Base-by-base conservation (phyloP, 306 rosid species). In the Vigna hirtella region DNA sequence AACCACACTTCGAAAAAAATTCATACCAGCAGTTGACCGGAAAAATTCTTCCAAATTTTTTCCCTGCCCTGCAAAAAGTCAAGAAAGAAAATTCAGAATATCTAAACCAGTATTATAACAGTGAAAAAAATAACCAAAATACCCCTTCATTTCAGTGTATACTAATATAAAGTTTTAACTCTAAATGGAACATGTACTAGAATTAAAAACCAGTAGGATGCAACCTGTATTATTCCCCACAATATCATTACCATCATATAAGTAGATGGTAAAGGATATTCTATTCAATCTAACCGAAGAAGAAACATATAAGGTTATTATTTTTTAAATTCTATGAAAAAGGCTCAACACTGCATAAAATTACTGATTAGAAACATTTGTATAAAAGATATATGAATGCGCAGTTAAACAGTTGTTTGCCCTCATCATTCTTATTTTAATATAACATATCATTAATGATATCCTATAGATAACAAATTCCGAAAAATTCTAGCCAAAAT, bases 41-140 rank as follows among this genome's bases (percentile, higher is more conserved):
- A 93, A 93, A 87, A 93, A 93, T 81, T 93, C 98, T 26, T 87
- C 92, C 87, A 93, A 81, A 81, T 89, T 88, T 83, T 88, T 91
- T 28, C 87, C 97, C 78, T 91, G 97, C 76, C 85, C 96, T 93
- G 93, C 84, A 28, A n/a, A n/a, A 40, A 61, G 67, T 18, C 76
- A 75, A 5, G 16, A 24, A 38, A 74, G 50, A 28, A 80, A 81
- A 56, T 59, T 79, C 45, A 70, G 83, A 67, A 85, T 12, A 34
- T 61, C 24, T 9, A 48, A 18, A 28, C 55, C 70, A 9, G 52
- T 17, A 38, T 57, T 12, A 38, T 59, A 49, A 28, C 73, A 68
- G 61, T 43, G 73, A 52, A 40, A 55, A 9, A 72, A 78, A 48
- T 77, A 34, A 56, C 42, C 67, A 59, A 40, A 69, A 66, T 15